Conservation (phyloP, 495 filamentous ascomycete species). For the Penicillium bovifimosum region DNA sequence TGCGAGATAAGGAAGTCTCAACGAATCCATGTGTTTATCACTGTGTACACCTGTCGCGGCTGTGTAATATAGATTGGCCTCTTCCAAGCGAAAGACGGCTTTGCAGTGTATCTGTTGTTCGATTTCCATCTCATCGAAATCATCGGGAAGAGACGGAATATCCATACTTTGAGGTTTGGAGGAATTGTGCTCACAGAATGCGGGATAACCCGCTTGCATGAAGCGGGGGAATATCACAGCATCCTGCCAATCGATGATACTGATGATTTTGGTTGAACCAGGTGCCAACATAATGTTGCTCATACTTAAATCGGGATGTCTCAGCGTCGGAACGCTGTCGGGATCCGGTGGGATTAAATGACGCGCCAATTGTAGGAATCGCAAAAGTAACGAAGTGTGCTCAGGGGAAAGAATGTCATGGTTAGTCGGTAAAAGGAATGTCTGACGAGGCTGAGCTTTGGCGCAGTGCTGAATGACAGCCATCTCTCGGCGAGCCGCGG, state of each 20-base stretch:
- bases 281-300: slow-evolving; percentile 30
- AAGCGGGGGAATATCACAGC: slow-evolving; percentile 25
- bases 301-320: slow-evolving; percentile 32
- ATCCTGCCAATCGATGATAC: slow-evolving; percentile 37
- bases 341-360: slow-evolving; percentile 20
- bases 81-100: slow-evolving; percentile 26
- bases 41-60: slow-evolving; percentile 32
- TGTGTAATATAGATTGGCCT: slow-evolving; percentile 37
- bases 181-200: slow-evolving; percentile 33
- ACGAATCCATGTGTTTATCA: slow-evolving; percentile 19
- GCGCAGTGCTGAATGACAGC: slow-evolving; percentile 24
- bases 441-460: slow-evolving; percentile 29
- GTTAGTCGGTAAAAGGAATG: slow-evolving; percentile 31
- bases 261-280: slow-evolving; percentile 26
- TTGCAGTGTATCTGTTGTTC: slow-evolving; percentile 24
- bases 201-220: slow-evolving; percentile 36
- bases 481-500: slow-evolving; percentile 32
- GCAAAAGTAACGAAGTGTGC: slow-evolving; percentile 26
- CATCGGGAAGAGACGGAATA: slow-evolving; percentile 26
- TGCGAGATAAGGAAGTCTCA: slow-evolving; percentile 26
- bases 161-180: slow-evolving; percentile 28
- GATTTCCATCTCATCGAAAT: slow-evolving; percentile 25
- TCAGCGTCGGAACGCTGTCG: slow-evolving; percentile 22
- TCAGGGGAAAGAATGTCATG: slow-evolving; percentile 26
- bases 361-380: slow-evolving; percentile 27